Evolutionary conservation across 2,329 filamentous ascomycete genomes (phyloP), one percentile per base, ranked within the genome.

Genomic region (Calonectria hongkongensis): DNA sequence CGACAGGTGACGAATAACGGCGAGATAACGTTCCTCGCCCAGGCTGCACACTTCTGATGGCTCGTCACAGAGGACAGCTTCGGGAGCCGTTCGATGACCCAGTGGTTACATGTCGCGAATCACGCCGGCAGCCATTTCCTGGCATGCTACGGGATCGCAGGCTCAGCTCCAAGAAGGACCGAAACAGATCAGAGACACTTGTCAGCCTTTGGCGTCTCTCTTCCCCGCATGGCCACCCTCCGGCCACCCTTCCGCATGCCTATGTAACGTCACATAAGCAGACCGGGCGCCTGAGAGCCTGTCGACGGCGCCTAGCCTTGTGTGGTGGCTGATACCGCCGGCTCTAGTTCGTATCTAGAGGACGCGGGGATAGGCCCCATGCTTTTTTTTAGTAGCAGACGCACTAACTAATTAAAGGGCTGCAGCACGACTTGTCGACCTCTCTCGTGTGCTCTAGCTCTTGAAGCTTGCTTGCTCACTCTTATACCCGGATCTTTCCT

Each of bases 211-310:
- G 54, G 54, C 54, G 21, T 21, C 21, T 27, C 15, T 41, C 54
- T 41, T 27, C 54, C 54, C 54, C 54, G 54, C 54, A 60, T 60
- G 18, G 28, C 51, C 51, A 56, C 51, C 51, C 51, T 56, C 30
- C 51, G 21, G 54, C 54, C 54, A 60, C 54, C 54, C 54, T 60
- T 21, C 54, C 54, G 33, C 54, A 60, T 60, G 39, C 54, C 54
- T 41, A 60, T 60, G 54, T 60, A 60, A 60, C 54, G 54, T 60
- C 54, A 60, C 54, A 60, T 60, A 60, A 60, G 54, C 54, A 41
- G n/a, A 15, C 30, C 54, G n/a, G 36, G 39, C 54, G 54, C 36
- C 36, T 58, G 54, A 39, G 54, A 39, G 54, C 54, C 54, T 25
- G 54, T 60, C 25, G 54, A 28, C 33, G 15, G 54, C 54, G 39